Evolutionary conservation across 2,329 filamentous ascomycete species (phyloP).

Genomic region (Colletotrichum falcatum): DNA sequence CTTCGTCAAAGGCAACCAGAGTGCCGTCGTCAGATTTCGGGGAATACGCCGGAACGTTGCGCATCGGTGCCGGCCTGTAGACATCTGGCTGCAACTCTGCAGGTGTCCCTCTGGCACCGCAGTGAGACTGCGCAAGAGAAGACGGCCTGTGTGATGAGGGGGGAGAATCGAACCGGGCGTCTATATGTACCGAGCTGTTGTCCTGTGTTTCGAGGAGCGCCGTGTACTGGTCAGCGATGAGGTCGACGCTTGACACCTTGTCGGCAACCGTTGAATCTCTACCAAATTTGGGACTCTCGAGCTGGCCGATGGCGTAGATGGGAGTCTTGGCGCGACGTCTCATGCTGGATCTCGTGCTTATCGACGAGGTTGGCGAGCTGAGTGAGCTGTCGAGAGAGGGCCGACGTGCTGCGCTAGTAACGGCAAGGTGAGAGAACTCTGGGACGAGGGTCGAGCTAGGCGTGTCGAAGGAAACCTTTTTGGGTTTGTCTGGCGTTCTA

Average conservation of each 20-base stretch:
- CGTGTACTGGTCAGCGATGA: conserved; percentile 64
- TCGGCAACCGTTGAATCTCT: conserved; percentile 44
- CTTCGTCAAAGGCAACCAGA: conserved; percentile 60
- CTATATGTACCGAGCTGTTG: conserved; percentile 50
- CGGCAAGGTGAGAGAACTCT: conserved; percentile 54
- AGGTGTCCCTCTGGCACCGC: conserved; percentile 3
- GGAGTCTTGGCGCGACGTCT: conserved; percentile 65
- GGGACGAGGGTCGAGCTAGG: conserved; percentile 46
- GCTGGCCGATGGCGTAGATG: conserved; percentile 61
- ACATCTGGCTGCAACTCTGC: conserved; percentile 12
- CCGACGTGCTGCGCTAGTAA: conserved; percentile 43
- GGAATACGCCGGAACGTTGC: conserved; percentile 45
- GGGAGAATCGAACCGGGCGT: conserved; percentile 46
- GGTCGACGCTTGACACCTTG: conserved; percentile 58
- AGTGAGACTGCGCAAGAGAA: conserved; percentile 5
- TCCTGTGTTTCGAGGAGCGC: conserved; percentile 58
- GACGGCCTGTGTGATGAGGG: conserved; percentile 28
- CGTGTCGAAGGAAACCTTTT: conserved; percentile 37
- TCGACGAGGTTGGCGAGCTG: conserved; percentile 40
- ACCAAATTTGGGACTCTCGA: conserved; percentile 52
- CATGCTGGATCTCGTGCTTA: conserved; percentile 47
- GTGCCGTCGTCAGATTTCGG: conserved; percentile 59
- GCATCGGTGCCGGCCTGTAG: conserved; percentile 3
- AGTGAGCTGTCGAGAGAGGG: conserved; percentile 40
- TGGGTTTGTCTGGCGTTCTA: conserved; percentile 23